Conservation (phyloP, 345 rosid genomes). For the Tarenaya hassleriana region DNA sequence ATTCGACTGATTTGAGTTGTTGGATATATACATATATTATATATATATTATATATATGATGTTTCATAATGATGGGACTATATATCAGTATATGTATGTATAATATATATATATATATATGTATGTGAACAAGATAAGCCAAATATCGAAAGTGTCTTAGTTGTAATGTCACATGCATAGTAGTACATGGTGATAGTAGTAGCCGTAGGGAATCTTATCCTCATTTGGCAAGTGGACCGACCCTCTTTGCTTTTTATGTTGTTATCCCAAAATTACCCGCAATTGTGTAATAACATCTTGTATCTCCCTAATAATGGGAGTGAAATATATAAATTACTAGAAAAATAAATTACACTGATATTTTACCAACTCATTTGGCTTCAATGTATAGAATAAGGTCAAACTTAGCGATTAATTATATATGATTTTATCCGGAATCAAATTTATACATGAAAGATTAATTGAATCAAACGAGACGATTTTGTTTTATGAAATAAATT, state of each 20-base stretch:
- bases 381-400: not conserved
- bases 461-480: too few relatives aligned
- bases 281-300: too few relatives aligned
- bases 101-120: too few relatives aligned
- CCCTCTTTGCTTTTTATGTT: slow-evolving; percentile 21
- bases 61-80: too few relatives aligned
- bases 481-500: too few relatives aligned
- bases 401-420: not conserved
- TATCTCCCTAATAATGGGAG: too few relatives aligned
- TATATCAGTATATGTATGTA: too few relatives aligned
- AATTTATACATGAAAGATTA: too few relatives aligned
- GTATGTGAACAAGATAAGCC: slow-evolving; percentile 22
- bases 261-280: not conserved
- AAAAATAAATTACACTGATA: not conserved
- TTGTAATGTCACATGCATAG: slow-evolving; percentile 23
- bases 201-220: slow-evolving; percentile 27
- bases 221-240: slow-evolving; percentile 30
- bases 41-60: not conserved
- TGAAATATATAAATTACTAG: slow-evolving; percentile 12
- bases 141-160: slow-evolving; percentile 16
- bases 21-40: not conserved
- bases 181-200: slow-evolving; percentile 11
- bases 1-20: not conserved
- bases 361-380: slow-evolving; percentile 3
- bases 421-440: too few relatives aligned